Base-by-base conservation (phyloP, 2,329 filamentous ascomycete genomes). In the Alternaria arborescens region DNA sequence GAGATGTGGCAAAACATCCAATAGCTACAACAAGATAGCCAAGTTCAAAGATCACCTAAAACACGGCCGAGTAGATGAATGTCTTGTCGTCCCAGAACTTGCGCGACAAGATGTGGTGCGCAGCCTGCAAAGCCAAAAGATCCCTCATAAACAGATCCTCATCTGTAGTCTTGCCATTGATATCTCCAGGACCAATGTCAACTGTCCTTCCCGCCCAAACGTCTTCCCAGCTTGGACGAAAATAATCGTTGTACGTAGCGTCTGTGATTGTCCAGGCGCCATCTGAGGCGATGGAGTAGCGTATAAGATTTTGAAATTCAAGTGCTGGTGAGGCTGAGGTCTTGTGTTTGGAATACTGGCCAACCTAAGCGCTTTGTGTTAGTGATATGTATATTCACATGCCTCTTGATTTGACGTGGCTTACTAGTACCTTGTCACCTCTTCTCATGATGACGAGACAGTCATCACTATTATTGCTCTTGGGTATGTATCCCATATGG, bases 261-360 rank as follows among this genome's bases (percentile, higher is more conserved):
- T 58, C 46, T 22, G 30, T 47, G 30, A 55, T 24, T 3, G 22
- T 52, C 55, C 60, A 62, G 14, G 47, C 44, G 1, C 44, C 50
- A 3, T 40, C 32, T 24, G 12, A 4, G 6, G 20, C 24, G 11
- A 61, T 32, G 5, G 28, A 26, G 6, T 26, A 24, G 5, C 50
- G 59, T n/a, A 58, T 51, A 24, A 61, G 50, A 30, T 54, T 54
- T 5, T 46, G 30, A 20, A 55, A 61, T 22, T 51, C 38, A n/a
- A 61, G 26, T 3, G 20, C 14, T 5, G 16, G 24, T 22, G 10
- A n/a, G 8, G 7, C n/a, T 38, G 6, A n/a, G 7, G 8, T 20
- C 10, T 24, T 22, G 32, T 20, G 24, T 7, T 26, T 26, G 24
- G 24, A 26, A 26, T 28, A 24, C 24, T 11, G 26, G n/a, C 43